phyloP scores from a whole-genome alignment of 2,329 filamentous ascomycete genomes.

The Aquanectria penicillioides region DNA sequence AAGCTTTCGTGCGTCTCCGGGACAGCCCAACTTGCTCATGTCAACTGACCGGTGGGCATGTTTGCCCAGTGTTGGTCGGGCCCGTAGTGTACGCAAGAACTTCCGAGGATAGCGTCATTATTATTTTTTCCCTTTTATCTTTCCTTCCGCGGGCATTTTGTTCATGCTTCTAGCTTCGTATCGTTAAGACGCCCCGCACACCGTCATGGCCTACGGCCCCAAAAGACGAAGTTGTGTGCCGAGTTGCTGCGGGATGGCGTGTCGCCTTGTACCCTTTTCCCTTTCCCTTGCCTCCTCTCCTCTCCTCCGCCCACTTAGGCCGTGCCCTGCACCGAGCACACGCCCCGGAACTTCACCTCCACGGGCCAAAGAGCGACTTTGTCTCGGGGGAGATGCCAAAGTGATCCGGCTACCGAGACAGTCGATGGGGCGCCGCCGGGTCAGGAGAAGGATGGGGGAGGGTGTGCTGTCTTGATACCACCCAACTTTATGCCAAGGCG shows the following conservation, averaged over 20 bases:
- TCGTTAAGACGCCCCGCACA: too few species aligned
- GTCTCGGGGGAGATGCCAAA: slow-evolving; percentile 4
- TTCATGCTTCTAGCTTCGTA: not conserved
- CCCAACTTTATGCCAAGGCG: not conserved
- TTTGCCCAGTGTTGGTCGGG: not conserved
- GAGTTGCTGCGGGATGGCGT: not conserved
- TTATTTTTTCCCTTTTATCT: too few species aligned
- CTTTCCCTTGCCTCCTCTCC: not conserved
- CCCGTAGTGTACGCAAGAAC: too few species aligned
- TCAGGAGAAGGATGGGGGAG: not conserved
- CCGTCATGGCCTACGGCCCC: too few species aligned
- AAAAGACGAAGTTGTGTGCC: too few species aligned
- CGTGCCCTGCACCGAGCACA: not conserved
- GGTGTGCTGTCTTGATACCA: not conserved
- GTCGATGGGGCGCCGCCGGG: not conserved
- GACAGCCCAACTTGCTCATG: not conserved
- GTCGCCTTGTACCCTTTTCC: not conserved
- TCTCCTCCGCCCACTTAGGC: not conserved
- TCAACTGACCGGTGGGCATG: not conserved
- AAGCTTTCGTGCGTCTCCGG: not conserved
- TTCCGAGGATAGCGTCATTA: too few species aligned
- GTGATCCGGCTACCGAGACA: slow-evolving; percentile 25
- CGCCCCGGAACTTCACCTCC: not conserved
- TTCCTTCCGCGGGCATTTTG: not conserved
- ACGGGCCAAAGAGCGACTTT: not conserved